phyloP scores from a whole-genome alignment of 768 basidiomycete genomes.

The Naganishia friedmannii region DNA sequence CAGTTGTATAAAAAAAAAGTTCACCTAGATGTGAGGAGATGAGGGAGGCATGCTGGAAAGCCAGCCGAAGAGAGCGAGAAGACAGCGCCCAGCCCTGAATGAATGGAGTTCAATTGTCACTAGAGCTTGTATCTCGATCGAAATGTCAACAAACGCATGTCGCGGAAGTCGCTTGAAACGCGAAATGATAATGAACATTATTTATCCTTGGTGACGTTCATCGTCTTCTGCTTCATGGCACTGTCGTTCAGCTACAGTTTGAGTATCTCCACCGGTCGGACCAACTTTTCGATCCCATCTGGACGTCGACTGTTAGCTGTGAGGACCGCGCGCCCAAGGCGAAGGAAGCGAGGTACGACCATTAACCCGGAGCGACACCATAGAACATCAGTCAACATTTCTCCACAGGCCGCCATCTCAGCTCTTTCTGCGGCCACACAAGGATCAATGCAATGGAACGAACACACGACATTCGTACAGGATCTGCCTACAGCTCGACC shows the following conservation, averaged over 20 bases:
- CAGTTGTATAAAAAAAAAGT: no score
- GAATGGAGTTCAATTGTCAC: no score
- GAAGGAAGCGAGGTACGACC: background rate
- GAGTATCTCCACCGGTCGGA: background rate
- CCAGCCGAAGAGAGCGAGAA: no score
- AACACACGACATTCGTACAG: background rate
- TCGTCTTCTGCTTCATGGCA: background rate
- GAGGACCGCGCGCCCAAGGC: background rate
- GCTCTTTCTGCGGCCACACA: background rate
- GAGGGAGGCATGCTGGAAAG: no score
- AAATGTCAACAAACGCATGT: background rate
- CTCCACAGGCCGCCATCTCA: background rate
- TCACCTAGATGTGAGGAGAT: no score
- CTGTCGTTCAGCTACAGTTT: background rate
- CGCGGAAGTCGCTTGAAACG: background rate
- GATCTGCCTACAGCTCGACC: background rate
- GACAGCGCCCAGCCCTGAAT: no score
- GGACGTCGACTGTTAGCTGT: background rate
- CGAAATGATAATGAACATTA: background rate
- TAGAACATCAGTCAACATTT: constrained; percentile 21
- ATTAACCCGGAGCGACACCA: background rate
- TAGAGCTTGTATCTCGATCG: background rate
- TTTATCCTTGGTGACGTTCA: background rate
- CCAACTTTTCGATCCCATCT: background rate
- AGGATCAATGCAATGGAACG: constrained; percentile 9